These are phyloP conservation scores for Mycosphaerelloides madeirae DNA, from an alignment of 2,329 filamentous ascomycete species.

Conservation along the genomic window DNA sequence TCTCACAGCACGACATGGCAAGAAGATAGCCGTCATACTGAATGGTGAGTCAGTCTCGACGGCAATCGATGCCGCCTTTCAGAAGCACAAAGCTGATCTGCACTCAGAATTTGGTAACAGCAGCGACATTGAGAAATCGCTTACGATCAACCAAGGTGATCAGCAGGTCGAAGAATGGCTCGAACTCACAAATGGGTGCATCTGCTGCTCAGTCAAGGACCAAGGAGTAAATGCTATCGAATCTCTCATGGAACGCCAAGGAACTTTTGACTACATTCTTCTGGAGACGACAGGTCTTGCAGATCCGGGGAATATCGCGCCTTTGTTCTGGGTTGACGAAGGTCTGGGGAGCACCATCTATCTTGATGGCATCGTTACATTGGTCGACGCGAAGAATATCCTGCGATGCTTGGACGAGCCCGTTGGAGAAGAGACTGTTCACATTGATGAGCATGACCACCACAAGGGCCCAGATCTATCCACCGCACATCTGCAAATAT, in stretches of 20 bases:
- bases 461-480: conserved; percentile 67
- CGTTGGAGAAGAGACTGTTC: conserved; percentile 27
- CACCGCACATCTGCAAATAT: conserved; percentile 92
- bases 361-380: conserved; percentile 90
- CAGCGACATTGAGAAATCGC: conserved; percentile 89
- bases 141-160: conserved; percentile 76
- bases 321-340: conserved; percentile 96
- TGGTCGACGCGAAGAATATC: conserved; percentile 94
- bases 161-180: conserved; percentile 88
- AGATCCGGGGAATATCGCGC: conserved; percentile 91
- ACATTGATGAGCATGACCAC: conserved; percentile 46
- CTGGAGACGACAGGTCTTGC: conserved; percentile 94
- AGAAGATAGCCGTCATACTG: conserved; percentile 96
- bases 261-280: conserved; percentile 94
- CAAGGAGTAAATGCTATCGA: conserved; percentile 92
- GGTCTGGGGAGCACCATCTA: conserved; percentile 93
- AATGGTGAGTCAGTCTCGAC: conserved; percentile 63
- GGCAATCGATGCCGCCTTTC: neutral
- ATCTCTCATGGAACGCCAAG: conserved; percentile 87
- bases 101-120: conserved; percentile 43
- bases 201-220: conserved; percentile 98
- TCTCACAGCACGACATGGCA: conserved; percentile 87
- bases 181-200: conserved; percentile 91
- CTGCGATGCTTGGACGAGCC: conserved; percentile 72
- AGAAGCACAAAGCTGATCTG: neutral